These are phyloP conservation scores for Calonectria hawksworthii DNA, from an alignment of 2,329 filamentous ascomycete species.

Conservation along the genomic window DNA sequence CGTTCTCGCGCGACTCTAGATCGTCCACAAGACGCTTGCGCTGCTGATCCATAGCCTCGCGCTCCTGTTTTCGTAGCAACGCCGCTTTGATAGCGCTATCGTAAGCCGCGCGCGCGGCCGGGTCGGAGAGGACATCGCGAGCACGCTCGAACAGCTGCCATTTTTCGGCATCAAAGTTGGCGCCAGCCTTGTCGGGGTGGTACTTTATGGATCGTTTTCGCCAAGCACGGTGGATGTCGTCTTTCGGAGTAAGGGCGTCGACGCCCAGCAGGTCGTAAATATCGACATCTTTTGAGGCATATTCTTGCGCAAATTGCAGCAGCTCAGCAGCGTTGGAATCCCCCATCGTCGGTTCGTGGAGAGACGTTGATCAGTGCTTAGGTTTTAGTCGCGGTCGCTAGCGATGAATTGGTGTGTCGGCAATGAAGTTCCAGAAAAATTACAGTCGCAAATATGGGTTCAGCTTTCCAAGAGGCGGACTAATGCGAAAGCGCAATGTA, in stretches of 20 bases:
- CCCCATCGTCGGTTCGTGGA: constrained; percentile 42
- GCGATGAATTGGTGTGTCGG: not conserved
- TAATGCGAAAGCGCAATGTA: not conserved
- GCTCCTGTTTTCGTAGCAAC: constrained; percentile 77
- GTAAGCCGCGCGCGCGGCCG: constrained; percentile 80
- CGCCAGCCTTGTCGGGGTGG: constrained; percentile 92
- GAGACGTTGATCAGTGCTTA: not conserved
- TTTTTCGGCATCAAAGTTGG: constrained; percentile 80
- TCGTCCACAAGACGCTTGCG: constrained; percentile 87
- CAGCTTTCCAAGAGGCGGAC: not conserved
- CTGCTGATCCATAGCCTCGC: constrained; percentile 80
- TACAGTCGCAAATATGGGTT: not conserved
- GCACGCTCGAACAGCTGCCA: constrained; percentile 90
- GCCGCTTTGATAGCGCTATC: constrained; percentile 81
- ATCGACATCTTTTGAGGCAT: constrained; percentile 75
- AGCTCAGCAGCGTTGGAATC: constrained; percentile 62
- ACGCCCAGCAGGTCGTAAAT: constrained; percentile 84
- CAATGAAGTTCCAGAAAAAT: not conserved
- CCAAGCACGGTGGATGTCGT: constrained; percentile 88
- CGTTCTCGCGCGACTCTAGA: constrained; percentile 82
- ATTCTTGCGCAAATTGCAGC: constrained; percentile 67
- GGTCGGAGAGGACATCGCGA: constrained; percentile 84
- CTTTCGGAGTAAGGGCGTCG: constrained; percentile 72
- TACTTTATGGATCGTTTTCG: constrained; percentile 88
- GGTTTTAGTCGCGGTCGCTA: not conserved